Conservation (phyloP, 805 yeast genomes). For the Pichia paraexigua region DNA sequence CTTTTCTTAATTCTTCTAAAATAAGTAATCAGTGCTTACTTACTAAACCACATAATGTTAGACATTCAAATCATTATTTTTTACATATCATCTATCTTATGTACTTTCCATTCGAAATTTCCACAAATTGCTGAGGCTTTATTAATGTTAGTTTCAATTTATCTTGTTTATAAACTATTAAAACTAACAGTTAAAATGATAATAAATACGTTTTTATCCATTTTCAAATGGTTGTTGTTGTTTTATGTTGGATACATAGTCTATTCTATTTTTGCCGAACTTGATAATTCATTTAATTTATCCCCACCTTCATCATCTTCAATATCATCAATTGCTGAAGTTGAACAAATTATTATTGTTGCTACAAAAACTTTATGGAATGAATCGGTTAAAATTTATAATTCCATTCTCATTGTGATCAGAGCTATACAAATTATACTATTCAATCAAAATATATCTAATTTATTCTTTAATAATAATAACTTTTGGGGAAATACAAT, state of each 20-base stretch:
- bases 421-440: neutral
- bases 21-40: too few species aligned
- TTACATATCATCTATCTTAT: neutral
- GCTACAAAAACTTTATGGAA: conserved; percentile 8
- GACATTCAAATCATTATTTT: neutral
- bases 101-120: neutral
- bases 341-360: neutral
- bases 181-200: neutral
- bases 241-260: neutral
- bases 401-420: neutral
- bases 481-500: neutral
- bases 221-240: neutral
- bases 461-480: neutral
- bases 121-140: neutral
- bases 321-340: conserved; percentile 3
- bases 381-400: neutral
- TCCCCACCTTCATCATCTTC: neutral
- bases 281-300: neutral
- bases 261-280: neutral
- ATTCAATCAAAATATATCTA: neutral
- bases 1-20: too few species aligned
- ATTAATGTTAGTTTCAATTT: neutral
- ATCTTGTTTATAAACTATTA: neutral
- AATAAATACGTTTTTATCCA: neutral
- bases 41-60: neutral